Conservation (phyloP, 257 asterid genomes). For the Solanum microdontum region DNA sequence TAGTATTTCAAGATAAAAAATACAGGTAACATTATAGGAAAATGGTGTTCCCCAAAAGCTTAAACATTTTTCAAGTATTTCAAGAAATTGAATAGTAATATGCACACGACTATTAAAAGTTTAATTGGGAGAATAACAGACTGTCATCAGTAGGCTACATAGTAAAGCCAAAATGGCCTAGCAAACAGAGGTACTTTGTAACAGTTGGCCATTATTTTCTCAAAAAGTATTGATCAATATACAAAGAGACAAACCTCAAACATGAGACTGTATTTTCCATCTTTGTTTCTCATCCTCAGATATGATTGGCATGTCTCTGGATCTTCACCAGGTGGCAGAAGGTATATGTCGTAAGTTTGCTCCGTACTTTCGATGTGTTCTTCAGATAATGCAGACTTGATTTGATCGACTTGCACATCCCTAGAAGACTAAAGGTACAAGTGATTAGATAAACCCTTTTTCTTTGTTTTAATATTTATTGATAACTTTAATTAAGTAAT, state of each 20-base stretch:
- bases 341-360: conserved; percentile 87
- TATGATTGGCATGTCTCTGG: conserved; percentile 96
- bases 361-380: conserved; percentile 60
- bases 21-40: not conserved
- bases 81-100: not conserved
- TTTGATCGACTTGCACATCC: conserved; percentile 45
- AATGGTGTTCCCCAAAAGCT: not conserved
- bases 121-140: not conserved
- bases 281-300: conserved; percentile 96
- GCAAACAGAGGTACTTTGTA: not conserved
- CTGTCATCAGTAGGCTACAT: not conserved
- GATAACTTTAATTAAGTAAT: not conserved
- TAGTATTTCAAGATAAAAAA: not conserved
- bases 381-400: conserved; percentile 58
- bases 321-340: conserved; percentile 99
- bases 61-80: not conserved
- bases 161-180: not conserved
- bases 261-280: conserved; percentile 98
- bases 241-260: conserved; percentile 64
- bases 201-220: not conserved
- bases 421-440: conserved; percentile 48
- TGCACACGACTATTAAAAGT: not conserved
- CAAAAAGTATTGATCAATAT: not conserved
- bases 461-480: not conserved
- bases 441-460: not conserved